Base-by-base conservation (phyloP, 371 early-diverging fungal species). In the Vairimorpha ceranae region DNA sequence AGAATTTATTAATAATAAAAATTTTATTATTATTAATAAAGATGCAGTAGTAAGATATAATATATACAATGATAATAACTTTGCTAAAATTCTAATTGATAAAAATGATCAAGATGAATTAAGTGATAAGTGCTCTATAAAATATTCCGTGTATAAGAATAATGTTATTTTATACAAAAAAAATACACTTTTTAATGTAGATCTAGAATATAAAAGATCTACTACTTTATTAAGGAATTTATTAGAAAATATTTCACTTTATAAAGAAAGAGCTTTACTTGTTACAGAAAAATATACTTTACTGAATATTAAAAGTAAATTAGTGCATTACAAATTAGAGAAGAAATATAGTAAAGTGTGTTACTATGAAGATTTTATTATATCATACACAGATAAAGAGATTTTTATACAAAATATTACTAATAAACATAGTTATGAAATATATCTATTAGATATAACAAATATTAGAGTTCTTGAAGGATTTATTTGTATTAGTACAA, bases 1-100 rank as follows among this genome's bases (percentile, higher is more conserved):
- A 30, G 60, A 70, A 19, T 41, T 60, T 70, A 25, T 70, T 29
- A 59, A 43, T 59, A 59, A 58, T 32, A 70, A 58, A 12, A 70
- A 29, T 21, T 30, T 67, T 19, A 36, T 67, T 35, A 8, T 67
- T 14, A 54, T 67, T 36, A 41, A 36, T 14, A 36, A 52, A 19
- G 35, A 41, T 33, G 14, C 30, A 35, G 54, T 67, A 2, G 36
- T 67, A n/a, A 67, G 54, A 27, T 54, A 38, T 27, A 67, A 67
- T 56, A 17, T 67, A 17, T 67, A 52, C 21, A 67, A 41, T 38
- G 68, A 67, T 54, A 56, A 67, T 21, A 36, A 67, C n/a, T n/a
- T n/a, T 48, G n/a, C 3, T 14, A 48, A n/a, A 48, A 48, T 48
- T n/a, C 3, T n/a, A 10, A 48, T 48, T n/a, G n/a, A 48, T 48